Percentiles rank a stretch among this genome's conserved stretches.
Evolutionary conservation across 805 yeast genomes (phyloP).

Genomic region (Kazachstania martiniae): DNA sequence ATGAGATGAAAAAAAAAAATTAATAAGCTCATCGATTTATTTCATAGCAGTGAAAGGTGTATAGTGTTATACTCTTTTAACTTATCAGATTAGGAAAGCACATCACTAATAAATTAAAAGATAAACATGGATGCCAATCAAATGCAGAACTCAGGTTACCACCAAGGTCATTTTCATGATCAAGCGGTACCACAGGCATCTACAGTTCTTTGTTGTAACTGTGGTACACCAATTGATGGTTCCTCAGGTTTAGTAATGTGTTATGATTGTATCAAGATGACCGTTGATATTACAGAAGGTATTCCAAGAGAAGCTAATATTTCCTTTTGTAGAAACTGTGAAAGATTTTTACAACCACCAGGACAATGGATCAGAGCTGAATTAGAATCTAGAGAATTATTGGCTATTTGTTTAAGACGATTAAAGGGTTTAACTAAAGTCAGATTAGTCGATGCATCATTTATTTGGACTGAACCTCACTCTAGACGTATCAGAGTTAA

Average conservation of each 20-base stretch:
- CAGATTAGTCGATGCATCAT: slow-evolving; percentile 83
- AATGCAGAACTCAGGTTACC: slow-evolving; percentile 16
- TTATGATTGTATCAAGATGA: slow-evolving; percentile 89
- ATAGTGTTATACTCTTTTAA: too few species aligned
- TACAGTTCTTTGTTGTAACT: slow-evolving; percentile 92
- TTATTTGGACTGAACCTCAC: slow-evolving; percentile 99
- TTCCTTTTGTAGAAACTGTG: slow-evolving; percentile 95
- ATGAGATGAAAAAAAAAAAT: too few species aligned
- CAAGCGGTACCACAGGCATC: slow-evolving; percentile 39
- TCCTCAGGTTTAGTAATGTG: slow-evolving; percentile 90
- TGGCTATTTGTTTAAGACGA: slow-evolving; percentile 82
- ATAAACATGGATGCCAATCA: slow-evolving; percentile 21
- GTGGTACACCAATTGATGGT: slow-evolving; percentile 98
- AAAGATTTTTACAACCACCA: slow-evolving; percentile 91
- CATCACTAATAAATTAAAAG: too few species aligned
- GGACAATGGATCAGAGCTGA: slow-evolving; percentile 85
- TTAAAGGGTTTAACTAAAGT: slow-evolving; percentile 81
- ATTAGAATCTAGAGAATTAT: slow-evolving; percentile 81
- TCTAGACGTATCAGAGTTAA: slow-evolving; percentile 88
- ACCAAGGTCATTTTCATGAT: slow-evolving; percentile 36
- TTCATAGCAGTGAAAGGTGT: too few species aligned
- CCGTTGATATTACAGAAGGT: slow-evolving; percentile 88
- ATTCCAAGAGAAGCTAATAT: slow-evolving; percentile 89
- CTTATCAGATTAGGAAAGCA: too few species aligned
- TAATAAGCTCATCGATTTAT: too few species aligned